Conservation (phyloP, 2,329 filamentous ascomycete genomes). For the Ophiostoma australiae region DNA sequence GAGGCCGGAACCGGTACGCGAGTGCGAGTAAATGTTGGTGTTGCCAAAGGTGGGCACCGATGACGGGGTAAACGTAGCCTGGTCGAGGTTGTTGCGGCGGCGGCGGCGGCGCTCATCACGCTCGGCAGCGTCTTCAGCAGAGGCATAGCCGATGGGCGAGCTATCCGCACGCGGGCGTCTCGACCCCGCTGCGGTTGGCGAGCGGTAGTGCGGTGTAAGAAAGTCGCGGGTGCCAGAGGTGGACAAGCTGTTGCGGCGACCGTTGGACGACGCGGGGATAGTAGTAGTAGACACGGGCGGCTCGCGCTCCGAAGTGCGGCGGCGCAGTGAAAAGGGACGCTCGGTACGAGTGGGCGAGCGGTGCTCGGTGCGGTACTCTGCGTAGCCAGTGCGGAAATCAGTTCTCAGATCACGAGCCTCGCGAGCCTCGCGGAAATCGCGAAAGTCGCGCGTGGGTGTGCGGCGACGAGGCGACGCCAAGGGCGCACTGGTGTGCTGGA, state of each 20-base stretch:
- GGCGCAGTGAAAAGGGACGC: slow-evolving; percentile 1
- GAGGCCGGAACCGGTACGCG: background rate
- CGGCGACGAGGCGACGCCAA: background rate
- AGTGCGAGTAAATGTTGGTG: slow-evolving; percentile 21
- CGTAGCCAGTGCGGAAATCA: background rate
- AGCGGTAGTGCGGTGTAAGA: slow-evolving; percentile 5
- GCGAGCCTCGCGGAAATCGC: background rate
- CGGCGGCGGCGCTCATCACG: slow-evolving; percentile 26
- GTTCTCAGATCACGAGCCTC: background rate
- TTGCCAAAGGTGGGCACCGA: slow-evolving; percentile 27
- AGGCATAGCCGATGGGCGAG: slow-evolving; percentile 27
- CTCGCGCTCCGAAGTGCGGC: slow-evolving; percentile 4
- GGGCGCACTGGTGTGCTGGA: slow-evolving; percentile 3
- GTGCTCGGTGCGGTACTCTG: background rate
- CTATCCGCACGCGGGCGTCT: slow-evolving; percentile 19
- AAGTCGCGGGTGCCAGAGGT: slow-evolving; percentile 7
- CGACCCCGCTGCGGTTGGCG: background rate
- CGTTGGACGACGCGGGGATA: background rate
- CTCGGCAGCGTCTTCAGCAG: slow-evolving; percentile 28
- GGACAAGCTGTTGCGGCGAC: slow-evolving; percentile 9
- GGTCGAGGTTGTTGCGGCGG: slow-evolving; percentile 22
- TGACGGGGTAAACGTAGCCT: slow-evolving; percentile 26
- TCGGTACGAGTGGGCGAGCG: background rate
- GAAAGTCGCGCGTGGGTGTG: slow-evolving; percentile 4
- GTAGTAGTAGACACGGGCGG: background rate